A percentile compares a stretch with the other conserved stretches of the same genome.
Conservation (phyloP, 768 basidiomycete species). For the Boletus sensibilis region DNA sequence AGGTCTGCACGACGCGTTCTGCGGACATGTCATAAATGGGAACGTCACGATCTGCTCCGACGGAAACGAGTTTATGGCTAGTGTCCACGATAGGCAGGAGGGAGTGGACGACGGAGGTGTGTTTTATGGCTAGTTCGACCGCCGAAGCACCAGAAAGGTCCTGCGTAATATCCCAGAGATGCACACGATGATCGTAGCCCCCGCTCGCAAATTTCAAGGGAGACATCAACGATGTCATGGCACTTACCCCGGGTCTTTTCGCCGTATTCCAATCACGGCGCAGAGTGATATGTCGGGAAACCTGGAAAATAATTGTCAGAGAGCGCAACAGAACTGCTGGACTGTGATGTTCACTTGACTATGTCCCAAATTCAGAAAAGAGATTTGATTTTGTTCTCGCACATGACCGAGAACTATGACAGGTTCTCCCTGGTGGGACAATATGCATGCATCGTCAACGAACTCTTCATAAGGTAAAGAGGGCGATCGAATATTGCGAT, state of each 20-base stretch:
- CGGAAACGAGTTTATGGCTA: slow-evolving; percentile 46
- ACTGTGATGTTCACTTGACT: slow-evolving; percentile 24
- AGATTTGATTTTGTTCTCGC: slow-evolving; percentile 37
- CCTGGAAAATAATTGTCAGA: slow-evolving; percentile 12
- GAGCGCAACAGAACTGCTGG: not conserved
- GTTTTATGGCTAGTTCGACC: slow-evolving; percentile 39
- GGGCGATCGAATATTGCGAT: slow-evolving; percentile 21
- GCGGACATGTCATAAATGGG: slow-evolving; percentile 47
- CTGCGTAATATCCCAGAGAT: slow-evolving; percentile 44
- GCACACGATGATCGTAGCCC: slow-evolving; percentile 48
- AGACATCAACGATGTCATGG: slow-evolving; percentile 41
- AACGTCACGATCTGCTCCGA: slow-evolving; percentile 48
- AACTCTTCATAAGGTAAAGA: slow-evolving; percentile 26
- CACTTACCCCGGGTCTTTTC: slow-evolving; percentile 44
- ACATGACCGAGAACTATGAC: slow-evolving; percentile 40
- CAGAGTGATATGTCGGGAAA: slow-evolving; percentile 10
- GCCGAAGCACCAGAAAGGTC: slow-evolving; percentile 34
- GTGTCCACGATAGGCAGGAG: slow-evolving; percentile 44
- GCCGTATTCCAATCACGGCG: slow-evolving; percentile 32
- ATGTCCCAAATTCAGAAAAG: slow-evolving; percentile 18
- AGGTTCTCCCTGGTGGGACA: slow-evolving; percentile 25
- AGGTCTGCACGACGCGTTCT: slow-evolving; percentile 40
- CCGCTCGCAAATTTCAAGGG: slow-evolving; percentile 47
- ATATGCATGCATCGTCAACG: slow-evolving; percentile 45
- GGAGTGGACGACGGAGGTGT: slow-evolving; percentile 43